These are phyloP conservation scores for Stereum hirsutum DNA, from an alignment of 1,284 basidiomycete species.

Conservation along the genomic window DNA sequence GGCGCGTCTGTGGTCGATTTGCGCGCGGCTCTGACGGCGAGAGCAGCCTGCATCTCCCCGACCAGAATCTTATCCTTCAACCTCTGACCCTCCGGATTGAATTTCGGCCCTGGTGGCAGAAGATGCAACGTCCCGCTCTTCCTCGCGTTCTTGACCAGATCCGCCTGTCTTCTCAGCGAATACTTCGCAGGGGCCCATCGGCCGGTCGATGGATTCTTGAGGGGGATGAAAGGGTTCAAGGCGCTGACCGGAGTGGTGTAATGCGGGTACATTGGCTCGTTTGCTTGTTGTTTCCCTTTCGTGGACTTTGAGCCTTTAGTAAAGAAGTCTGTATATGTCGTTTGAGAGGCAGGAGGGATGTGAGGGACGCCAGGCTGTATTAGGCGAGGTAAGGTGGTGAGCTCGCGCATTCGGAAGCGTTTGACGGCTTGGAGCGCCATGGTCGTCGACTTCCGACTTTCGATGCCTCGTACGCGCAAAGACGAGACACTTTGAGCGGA, in stretches of 20 bases:
- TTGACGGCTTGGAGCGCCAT: slow-evolving; percentile 19
- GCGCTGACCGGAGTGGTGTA: slow-evolving; percentile 1
- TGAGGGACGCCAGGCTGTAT: too few relatives aligned
- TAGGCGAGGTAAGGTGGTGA: slow-evolving; percentile 5
- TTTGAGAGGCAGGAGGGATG: background rate
- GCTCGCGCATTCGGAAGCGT: slow-evolving; percentile 21
- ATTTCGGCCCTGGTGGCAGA: slow-evolving; percentile 58
- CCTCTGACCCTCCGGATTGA: slow-evolving; percentile 1
- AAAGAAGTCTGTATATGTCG: background rate
- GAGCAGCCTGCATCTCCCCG: too few relatives aligned
- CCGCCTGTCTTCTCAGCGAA: slow-evolving; percentile 67
- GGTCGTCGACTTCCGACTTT: background rate
- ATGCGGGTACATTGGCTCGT: too few relatives aligned
- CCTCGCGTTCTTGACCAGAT: slow-evolving; percentile 63
- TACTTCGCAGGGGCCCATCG: slow-evolving; percentile 63
- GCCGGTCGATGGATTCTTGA: slow-evolving; percentile 45
- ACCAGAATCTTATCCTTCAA: too few relatives aligned
- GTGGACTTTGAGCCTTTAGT: too few relatives aligned
- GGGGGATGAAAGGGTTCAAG: slow-evolving; percentile 61
- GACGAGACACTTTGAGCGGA: too few relatives aligned
- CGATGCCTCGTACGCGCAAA: too few relatives aligned
- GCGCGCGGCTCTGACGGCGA: too few relatives aligned
- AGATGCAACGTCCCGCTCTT: slow-evolving; percentile 40
- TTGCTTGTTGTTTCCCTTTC: too few relatives aligned
- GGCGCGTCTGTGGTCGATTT: too few relatives aligned